Base-by-base conservation (phyloP, 73 alveolate species). In the Tetrahymena malaccensis region DNA sequence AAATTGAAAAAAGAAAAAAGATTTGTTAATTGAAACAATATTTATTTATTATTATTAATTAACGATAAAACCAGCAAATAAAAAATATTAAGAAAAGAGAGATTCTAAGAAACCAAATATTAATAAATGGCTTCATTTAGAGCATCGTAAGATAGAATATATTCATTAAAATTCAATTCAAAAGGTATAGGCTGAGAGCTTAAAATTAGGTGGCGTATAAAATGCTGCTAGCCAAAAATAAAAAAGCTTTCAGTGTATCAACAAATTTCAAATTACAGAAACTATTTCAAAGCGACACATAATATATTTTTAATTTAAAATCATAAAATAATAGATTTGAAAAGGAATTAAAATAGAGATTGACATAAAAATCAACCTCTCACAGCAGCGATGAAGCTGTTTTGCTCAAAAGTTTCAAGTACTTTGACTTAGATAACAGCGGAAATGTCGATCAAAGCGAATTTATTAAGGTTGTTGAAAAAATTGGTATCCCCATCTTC, bases 401-500 rank as follows among this genome's bases (percentile, higher is more conserved):
- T 93, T 97, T 98, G 43, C 43, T 98, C 94, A 98, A 97, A 94
- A 96, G 99, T 34, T 98, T 98, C 97, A 98, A 98, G 97, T 98
- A 98, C 97, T 98, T 98, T 96, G 99, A 98, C 95, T 96, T 98
- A 85, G 98, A 98, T 94, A 96, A 97, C 95, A 96, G 97, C 93
- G 99, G 98, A 34, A 94, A 97, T 43, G 97, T 97, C 84, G 98
- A 96, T 96, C 96, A 96, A 17, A 98, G 97, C 31, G 99, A 97
- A 93, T 98, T 98, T 95, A 95, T 96, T 93, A 98, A 98, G 94
- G 98, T 99, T 35, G 96, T 98, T 84, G 98, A 96, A 95, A 98
- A 98, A 97, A 98, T 98, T 85, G 99, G 99, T 85, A 97, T 98
- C 35, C 89, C 89, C 37, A 70, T 70, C 89, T 70, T 70, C 94